Conservation (phyloP, 108 stramenopile species). For the Phaeodactylum tricornutum region DNA sequence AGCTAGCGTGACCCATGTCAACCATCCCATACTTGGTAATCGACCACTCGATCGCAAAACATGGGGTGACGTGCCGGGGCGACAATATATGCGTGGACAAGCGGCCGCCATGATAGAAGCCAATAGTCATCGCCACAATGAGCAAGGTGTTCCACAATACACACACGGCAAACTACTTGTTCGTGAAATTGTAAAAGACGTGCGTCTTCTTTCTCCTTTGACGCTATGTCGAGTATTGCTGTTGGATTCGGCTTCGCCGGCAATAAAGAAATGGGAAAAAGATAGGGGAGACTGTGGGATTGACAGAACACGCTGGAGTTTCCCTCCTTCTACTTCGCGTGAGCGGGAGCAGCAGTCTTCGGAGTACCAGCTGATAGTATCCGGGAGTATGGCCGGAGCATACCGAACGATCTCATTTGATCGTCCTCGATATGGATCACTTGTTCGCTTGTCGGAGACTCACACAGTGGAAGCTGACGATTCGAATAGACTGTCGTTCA, state of each 20-base stretch:
- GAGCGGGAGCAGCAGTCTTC: slow-evolving; percentile 52
- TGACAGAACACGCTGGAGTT: slow-evolving; percentile 56
- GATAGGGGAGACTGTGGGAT: slow-evolving; percentile 60
- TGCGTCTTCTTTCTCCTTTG: slow-evolving; percentile 51
- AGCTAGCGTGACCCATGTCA: too few relatives aligned
- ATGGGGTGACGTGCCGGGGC: slow-evolving; percentile 45
- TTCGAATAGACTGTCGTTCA: slow-evolving; percentile 39
- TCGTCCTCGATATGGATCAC: slow-evolving; percentile 40
- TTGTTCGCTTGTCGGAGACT: slow-evolving; percentile 53
- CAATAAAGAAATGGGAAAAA: slow-evolving; percentile 64
- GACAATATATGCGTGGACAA: slow-evolving; percentile 36
- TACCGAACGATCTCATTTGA: slow-evolving; percentile 58
- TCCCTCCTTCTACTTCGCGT: slow-evolving; percentile 61
- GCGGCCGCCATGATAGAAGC: slow-evolving; percentile 20
- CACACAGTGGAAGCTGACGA: slow-evolving; percentile 66
- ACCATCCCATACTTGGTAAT: not conserved
- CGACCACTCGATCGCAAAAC: slow-evolving; percentile 4
- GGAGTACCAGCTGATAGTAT: slow-evolving; percentile 64
- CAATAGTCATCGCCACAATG: slow-evolving; percentile 10
- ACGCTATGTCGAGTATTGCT: slow-evolving; percentile 61
- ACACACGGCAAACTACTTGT: slow-evolving; percentile 55
- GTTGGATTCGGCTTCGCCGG: slow-evolving; percentile 67
- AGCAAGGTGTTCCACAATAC: slow-evolving; percentile 45
- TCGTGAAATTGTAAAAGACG: slow-evolving; percentile 47
- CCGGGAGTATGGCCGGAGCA: slow-evolving; percentile 64